Evolutionary conservation across 2,329 filamentous ascomycete species (phyloP).

Genomic region (Chaetomiaceae sp.): DNA sequence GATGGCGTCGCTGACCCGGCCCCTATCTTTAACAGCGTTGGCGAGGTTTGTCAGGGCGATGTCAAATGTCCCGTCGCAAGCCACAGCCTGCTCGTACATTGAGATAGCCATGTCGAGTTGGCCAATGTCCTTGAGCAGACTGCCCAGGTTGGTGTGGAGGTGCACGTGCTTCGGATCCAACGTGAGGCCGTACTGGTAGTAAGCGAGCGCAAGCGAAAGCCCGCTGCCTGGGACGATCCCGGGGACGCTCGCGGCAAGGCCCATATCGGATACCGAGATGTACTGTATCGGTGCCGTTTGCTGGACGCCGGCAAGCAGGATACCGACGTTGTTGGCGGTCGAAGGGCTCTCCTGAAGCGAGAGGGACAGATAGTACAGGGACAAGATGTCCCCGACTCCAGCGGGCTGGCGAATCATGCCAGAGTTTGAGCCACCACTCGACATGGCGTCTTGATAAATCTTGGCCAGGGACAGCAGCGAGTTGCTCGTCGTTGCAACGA

Average conservation of each 20-base stretch:
- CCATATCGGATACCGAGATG: constrained; percentile 24
- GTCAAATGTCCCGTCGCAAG: constrained; percentile 90
- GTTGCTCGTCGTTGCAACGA: constrained; percentile 91
- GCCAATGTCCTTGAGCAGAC: constrained; percentile 91
- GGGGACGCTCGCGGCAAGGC: constrained; percentile 51
- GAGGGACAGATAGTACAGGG: constrained; percentile 90
- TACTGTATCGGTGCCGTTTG: constrained; percentile 48
- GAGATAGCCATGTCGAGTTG: constrained; percentile 86
- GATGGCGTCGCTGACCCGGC: constrained; percentile 87
- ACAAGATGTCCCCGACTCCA: constrained; percentile 85
- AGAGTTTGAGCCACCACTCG: constrained; percentile 58
- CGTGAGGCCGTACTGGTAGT: constrained; percentile 90
- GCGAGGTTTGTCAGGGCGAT: constrained; percentile 95
- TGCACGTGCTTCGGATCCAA: constrained; percentile 89
- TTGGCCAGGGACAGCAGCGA: constrained; percentile 91
- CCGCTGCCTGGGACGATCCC: constrained; percentile 84
- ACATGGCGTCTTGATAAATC: constrained; percentile 95
- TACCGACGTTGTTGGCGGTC: constrained; percentile 96
- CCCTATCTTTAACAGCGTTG: constrained; percentile 96
- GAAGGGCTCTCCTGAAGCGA: constrained; percentile 94
- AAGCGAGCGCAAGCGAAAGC: constrained; percentile 79
- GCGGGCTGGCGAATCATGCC: constrained; percentile 58
- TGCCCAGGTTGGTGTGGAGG: constrained; percentile 93
- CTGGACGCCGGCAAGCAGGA: constrained; percentile 90
- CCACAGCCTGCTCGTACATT: constrained; percentile 95